Percentiles rank a stretch among this genome's conserved stretches.
phyloP scores from a whole-genome alignment of 2,329 filamentous ascomycete genomes.

The Bipolaris gigantea region DNA sequence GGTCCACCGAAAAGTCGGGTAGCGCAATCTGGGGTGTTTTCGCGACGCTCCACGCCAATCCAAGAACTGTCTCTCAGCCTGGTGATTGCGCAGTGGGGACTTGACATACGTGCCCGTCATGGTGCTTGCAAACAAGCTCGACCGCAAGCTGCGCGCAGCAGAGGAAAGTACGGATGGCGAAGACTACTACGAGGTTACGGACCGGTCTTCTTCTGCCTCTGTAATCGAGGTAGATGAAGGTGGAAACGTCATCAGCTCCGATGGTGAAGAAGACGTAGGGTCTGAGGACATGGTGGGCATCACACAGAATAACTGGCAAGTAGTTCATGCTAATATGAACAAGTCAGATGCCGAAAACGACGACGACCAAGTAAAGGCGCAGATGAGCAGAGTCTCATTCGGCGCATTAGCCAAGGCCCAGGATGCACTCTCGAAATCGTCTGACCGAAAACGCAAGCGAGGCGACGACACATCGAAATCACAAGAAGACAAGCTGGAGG shows the following conservation, averaged over 20 bases:
- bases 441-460: constrained; percentile 48
- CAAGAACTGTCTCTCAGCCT: neutral
- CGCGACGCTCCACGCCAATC: neutral
- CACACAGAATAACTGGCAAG: neutral
- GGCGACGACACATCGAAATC: constrained; percentile 43
- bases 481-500: constrained; percentile 52
- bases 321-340: constrained; percentile 10
- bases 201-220: constrained; percentile 45
- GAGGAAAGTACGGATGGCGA: constrained; percentile 44
- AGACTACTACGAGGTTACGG: constrained; percentile 46
- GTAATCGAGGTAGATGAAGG: constrained; percentile 45
- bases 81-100: neutral
- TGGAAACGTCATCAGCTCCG: constrained; percentile 41
- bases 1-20: constrained; percentile 19
- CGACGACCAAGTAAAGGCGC: constrained; percentile 47
- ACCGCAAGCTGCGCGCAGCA: constrained; percentile 40
- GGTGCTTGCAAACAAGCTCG: constrained; percentile 42
- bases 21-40: neutral
- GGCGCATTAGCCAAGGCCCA: constrained; percentile 88
- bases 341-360: constrained; percentile 43
- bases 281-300: constrained; percentile 30
- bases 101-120: constrained; percentile 16
- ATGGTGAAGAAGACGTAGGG: constrained; percentile 31
- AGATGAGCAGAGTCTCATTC: constrained; percentile 72
- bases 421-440: constrained; percentile 59